A percentile compares a stretch with the other conserved stretches of the same genome.
phyloP scores from a whole-genome alignment of 2,329 filamentous ascomycete species.

The Microcera coccophila region DNA sequence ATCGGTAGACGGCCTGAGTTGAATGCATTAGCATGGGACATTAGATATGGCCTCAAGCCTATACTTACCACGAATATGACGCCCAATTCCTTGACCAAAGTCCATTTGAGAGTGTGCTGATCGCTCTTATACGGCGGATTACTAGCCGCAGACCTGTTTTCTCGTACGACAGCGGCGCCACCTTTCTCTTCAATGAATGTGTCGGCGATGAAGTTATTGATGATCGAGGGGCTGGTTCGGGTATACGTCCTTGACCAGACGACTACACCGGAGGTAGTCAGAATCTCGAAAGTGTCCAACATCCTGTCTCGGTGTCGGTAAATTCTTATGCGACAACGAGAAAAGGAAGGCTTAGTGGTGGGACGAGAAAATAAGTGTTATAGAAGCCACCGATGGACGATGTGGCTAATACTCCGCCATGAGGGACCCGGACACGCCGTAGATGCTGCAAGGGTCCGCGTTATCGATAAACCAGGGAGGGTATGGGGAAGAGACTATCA shows the following conservation, averaged over 20 bases:
- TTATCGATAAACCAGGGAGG: constrained; percentile 15
- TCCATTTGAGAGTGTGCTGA: constrained; percentile 94
- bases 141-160: constrained; percentile 53
- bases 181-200: constrained; percentile 96
- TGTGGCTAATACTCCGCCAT: constrained; percentile 20
- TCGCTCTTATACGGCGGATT: constrained; percentile 83
- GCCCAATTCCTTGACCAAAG: constrained; percentile 84
- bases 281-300: constrained; percentile 94
- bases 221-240: constrained; percentile 71
- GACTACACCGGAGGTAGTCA: constrained; percentile 93
- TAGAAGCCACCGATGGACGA: constrained; percentile 7
- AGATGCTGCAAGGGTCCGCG: constrained; percentile 4
- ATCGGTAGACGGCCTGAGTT: constrained; percentile 86
- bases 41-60: constrained; percentile 17
- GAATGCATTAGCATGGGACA: constrained; percentile 21
- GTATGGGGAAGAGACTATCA: constrained; percentile 11
- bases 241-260: constrained; percentile 90
- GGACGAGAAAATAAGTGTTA: constrained; percentile 8
- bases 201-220: constrained; percentile 93
- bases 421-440: constrained; percentile 22
- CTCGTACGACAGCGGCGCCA: constrained; percentile 56
- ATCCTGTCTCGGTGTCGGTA: constrained; percentile 46
- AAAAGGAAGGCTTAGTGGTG: constrained; percentile 10
- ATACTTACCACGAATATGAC: constrained; percentile 81
- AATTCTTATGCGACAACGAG: constrained; percentile 6